These are phyloP conservation scores for Penstemon barbatus DNA, from an alignment of 257 asterid genomes.

Conservation along the genomic window DNA sequence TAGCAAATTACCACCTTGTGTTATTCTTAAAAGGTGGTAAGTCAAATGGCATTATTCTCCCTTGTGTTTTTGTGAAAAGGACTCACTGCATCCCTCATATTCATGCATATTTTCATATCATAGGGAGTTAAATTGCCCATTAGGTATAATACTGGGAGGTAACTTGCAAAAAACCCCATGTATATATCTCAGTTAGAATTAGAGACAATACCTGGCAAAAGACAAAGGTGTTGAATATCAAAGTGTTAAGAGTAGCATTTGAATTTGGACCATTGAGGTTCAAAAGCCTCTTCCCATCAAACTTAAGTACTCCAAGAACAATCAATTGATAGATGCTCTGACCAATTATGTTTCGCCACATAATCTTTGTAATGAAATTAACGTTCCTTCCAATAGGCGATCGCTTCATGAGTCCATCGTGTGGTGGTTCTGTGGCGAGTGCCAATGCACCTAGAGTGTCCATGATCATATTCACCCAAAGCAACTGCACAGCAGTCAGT, in stretches of 20 bases:
- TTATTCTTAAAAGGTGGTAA: no score
- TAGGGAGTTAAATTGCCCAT: no score
- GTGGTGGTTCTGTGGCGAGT: slow-evolving; percentile 85
- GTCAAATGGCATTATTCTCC: no score
- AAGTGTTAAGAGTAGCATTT: slow-evolving; percentile 50
- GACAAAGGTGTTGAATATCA: slow-evolving; percentile 87
- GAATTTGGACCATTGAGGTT: slow-evolving; percentile 48
- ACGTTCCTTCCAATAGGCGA: slow-evolving; percentile 66
- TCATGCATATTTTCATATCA: no score
- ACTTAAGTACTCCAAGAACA: slow-evolving; percentile 59
- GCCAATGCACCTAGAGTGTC: slow-evolving; percentile 89
- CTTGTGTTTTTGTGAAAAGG: not conserved
- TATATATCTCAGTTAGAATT: no score
- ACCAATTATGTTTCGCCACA: slow-evolving; percentile 88
- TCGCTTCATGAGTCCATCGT: slow-evolving; percentile 66
- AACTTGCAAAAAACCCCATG: not conserved
- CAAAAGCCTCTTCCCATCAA: slow-evolving; percentile 50
- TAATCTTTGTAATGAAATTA: slow-evolving; percentile 57
- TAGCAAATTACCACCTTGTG: no score
- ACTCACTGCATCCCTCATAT: not conserved
- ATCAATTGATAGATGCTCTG: slow-evolving; percentile 71
- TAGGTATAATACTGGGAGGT: not conserved
- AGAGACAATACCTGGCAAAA: slow-evolving; percentile 66
- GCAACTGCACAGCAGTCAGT: slow-evolving; percentile 77
- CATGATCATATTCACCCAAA: slow-evolving; percentile 98